Evolutionary conservation across 441 rosid species (phyloP).

Genomic region (Pelargonium fulgidum): DNA sequence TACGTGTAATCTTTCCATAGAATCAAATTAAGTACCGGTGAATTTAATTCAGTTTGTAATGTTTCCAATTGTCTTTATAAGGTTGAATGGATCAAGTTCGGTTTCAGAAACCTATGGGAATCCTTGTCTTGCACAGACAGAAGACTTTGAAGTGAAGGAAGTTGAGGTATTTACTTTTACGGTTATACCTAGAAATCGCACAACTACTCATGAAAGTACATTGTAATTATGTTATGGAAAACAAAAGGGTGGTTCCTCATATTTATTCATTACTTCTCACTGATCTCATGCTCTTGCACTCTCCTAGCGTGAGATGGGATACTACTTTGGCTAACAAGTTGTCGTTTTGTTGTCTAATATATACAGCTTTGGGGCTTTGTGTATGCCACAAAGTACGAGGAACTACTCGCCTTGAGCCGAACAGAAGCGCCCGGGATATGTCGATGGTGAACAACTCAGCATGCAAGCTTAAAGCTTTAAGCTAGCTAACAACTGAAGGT

Average conservation of each 20-base stretch:
- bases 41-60: constrained; percentile 7
- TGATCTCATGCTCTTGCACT: neutral
- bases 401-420: constrained; percentile 61
- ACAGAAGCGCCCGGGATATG: constrained; percentile 65
- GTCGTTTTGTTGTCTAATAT: neutral
- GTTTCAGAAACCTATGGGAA: constrained; percentile 92
- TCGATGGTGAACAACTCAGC: constrained; percentile 45
- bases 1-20: neutral
- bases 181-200: too few relatives aligned
- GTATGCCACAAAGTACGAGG: constrained; percentile 72
- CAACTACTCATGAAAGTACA: too few relatives aligned
- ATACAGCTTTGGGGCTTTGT: constrained; percentile 92
- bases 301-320: neutral
- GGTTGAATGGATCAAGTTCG: constrained; percentile 84
- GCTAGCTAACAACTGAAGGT: neutral
- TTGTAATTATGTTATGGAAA: too few relatives aligned
- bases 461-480: neutral
- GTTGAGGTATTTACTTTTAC: constrained; percentile 54
- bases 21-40: neutral
- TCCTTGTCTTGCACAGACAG: constrained; percentile 66
- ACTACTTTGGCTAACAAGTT: neutral
- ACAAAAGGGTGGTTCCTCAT: too few relatives aligned
- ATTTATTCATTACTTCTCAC: neutral
- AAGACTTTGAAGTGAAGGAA: constrained; percentile 79
- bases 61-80: constrained; percentile 21